phyloP scores from a whole-genome alignment of 345 rosid species.

The Erodium maritimum region DNA sequence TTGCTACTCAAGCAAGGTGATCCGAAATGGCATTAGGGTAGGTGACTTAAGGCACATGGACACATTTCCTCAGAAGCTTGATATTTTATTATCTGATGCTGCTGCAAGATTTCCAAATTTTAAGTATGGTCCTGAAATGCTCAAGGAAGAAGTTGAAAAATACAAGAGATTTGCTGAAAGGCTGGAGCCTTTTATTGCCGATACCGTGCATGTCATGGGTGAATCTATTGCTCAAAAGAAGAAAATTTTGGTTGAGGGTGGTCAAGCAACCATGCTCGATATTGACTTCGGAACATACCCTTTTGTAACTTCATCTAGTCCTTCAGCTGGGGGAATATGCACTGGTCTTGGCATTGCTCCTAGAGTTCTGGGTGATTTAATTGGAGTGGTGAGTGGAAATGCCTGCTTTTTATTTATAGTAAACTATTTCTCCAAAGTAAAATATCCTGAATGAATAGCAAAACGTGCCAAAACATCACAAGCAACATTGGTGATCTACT shows the following conservation, averaged over 20 bases:
- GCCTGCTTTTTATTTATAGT: not conserved
- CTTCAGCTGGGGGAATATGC: slow-evolving; percentile 96
- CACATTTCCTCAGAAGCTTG: slow-evolving; percentile 83
- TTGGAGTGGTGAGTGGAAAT: slow-evolving; percentile 67
- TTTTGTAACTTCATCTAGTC: slow-evolving; percentile 93
- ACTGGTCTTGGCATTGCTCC: slow-evolving; percentile 96
- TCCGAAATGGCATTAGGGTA: slow-evolving; percentile 83
- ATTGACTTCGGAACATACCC: slow-evolving; percentile 96
- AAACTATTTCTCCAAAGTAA: not conserved
- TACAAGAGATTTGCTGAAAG: slow-evolving; percentile 91
- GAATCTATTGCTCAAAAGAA: slow-evolving; percentile 66
- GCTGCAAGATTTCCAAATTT: slow-evolving; percentile 66
- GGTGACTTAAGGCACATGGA: slow-evolving; percentile 92
- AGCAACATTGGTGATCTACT: no score
- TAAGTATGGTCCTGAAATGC: slow-evolving; percentile 62
- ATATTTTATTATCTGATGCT: slow-evolving; percentile 56
- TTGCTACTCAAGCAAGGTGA: slow-evolving; percentile 70
- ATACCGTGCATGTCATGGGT: slow-evolving; percentile 77
- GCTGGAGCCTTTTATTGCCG: slow-evolving; percentile 78
- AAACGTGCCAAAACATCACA: no score
- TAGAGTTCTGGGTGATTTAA: slow-evolving; percentile 73
- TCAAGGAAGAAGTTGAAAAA: slow-evolving; percentile 68
- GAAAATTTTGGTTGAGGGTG: slow-evolving; percentile 91
- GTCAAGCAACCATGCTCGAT: slow-evolving; percentile 97
- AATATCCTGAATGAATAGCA: no score